These are phyloP conservation scores for Xylaria sp. DNA, from an alignment of 2,329 filamentous ascomycete genomes.

Conservation along the genomic window DNA sequence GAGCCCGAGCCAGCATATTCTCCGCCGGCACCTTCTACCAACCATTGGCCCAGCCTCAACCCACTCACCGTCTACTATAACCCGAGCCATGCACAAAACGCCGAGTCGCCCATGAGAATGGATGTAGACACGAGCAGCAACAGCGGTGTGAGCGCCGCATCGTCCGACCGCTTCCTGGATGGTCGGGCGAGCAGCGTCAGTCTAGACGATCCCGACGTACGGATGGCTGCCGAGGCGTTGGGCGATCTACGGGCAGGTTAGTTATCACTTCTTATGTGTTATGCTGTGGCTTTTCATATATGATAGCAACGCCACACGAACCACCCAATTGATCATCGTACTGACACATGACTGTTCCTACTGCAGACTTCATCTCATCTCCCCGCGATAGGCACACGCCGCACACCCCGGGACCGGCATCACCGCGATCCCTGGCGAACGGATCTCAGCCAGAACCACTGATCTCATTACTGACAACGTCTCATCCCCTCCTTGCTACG, in stretches of 20 bases:
- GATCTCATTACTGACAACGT: constrained; percentile 82
- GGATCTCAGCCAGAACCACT: constrained; percentile 73
- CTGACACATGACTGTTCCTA: constrained; percentile 12
- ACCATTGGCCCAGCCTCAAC: constrained; percentile 54
- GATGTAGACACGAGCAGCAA: constrained; percentile 50
- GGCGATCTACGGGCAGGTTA: constrained; percentile 74
- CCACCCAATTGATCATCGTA: constrained; percentile 22
- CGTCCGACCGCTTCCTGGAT: constrained; percentile 50
- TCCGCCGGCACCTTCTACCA: constrained; percentile 31
- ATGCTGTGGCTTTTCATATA: constrained; percentile 8
- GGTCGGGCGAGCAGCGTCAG: constrained; percentile 55
- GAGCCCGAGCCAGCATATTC: constrained; percentile 34
- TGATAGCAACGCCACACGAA: constrained; percentile 14
- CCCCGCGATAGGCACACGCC: constrained; percentile 53
- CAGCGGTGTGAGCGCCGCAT: constrained; percentile 46
- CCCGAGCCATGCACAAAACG: constrained; percentile 46
- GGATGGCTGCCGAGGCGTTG: constrained; percentile 73
- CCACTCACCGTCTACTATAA: constrained; percentile 53
- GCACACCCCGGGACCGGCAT: constrained; percentile 45
- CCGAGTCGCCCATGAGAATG: constrained; percentile 52
- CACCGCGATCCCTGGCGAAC: constrained; percentile 42
- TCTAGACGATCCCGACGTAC: constrained; percentile 68
- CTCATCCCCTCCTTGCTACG: constrained; percentile 82
- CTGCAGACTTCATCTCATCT: constrained; percentile 67
- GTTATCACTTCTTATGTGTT: constrained; percentile 29